These are phyloP conservation scores for Mycena belliarum DNA, from an alignment of 768 basidiomycete species.

Conservation along the genomic window DNA sequence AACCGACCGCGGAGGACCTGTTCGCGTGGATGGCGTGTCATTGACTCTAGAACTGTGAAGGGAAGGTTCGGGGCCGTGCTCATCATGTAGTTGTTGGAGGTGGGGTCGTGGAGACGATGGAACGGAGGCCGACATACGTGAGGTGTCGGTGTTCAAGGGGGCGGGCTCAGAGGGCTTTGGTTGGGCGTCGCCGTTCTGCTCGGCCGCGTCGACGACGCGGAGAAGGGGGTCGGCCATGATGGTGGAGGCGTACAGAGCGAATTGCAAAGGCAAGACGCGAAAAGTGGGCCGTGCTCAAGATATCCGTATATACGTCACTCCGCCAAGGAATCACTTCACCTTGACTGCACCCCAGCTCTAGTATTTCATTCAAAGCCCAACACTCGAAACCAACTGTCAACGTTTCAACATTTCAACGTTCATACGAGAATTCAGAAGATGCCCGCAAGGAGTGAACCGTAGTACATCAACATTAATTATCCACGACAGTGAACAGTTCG, in stretches of 20 bases:
- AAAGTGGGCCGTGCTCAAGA: background rate
- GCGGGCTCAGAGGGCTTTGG: background rate
- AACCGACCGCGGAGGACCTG: slow-evolving; percentile 74
- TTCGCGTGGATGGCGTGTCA: slow-evolving; percentile 60
- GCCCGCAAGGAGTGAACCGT: too few species aligned
- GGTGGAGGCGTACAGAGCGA: background rate
- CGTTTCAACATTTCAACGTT: too few species aligned
- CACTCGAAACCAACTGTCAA: too few species aligned
- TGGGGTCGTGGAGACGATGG: slow-evolving; percentile 3
- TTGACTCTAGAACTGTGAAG: slow-evolving; percentile 7
- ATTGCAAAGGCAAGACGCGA: background rate
- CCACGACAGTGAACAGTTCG: too few species aligned
- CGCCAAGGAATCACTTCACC: too few species aligned
- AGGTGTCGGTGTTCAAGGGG: background rate
- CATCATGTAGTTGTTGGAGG: slow-evolving; percentile 1
- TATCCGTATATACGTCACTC: too few species aligned
- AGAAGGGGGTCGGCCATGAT: slow-evolving; percentile 2
- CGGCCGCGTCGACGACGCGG: slow-evolving; percentile 3
- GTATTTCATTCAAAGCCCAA: too few species aligned
- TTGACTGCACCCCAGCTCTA: too few species aligned
- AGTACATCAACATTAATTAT: too few species aligned
- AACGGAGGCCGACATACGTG: background rate
- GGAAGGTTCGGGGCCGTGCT: slow-evolving; percentile 28
- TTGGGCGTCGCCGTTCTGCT: slow-evolving; percentile 1
- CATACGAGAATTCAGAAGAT: too few species aligned